Evolutionary conservation across 2,329 filamentous ascomycete genomes (phyloP).

Genomic region (Trichoderma brevicompactum): DNA sequence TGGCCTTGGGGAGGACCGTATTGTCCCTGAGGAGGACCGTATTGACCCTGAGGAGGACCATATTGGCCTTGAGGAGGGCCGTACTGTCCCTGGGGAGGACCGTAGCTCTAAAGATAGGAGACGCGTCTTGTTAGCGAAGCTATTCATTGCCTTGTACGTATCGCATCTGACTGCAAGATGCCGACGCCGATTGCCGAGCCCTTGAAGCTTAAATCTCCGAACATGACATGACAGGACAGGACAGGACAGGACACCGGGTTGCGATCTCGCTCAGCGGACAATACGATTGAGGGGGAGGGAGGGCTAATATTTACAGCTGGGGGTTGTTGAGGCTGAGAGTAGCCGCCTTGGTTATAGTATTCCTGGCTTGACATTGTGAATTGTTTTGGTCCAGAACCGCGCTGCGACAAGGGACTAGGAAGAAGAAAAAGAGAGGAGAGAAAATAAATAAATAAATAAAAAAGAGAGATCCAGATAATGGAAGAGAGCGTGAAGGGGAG

Average conservation of each 20-base stretch:
- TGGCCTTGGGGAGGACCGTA: constrained; percentile 41
- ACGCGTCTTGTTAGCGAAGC: constrained; percentile 18
- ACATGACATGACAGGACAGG: too few relatives aligned
- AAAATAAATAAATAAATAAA: not conserved
- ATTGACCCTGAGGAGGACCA: constrained; percentile 42
- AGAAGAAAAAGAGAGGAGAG: not conserved
- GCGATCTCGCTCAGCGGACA: too few relatives aligned
- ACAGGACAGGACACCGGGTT: too few relatives aligned
- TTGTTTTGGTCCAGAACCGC: constrained; percentile 3
- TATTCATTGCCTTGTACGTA: too few relatives aligned
- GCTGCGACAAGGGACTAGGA: not conserved
- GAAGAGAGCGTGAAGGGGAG: not conserved
- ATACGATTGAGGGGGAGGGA: not conserved
- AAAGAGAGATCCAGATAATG: not conserved
- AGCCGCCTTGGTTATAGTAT: constrained; percentile 44
- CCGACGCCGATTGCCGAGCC: not conserved
- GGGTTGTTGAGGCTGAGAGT: constrained; percentile 44
- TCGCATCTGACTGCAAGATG: constrained; percentile 2
- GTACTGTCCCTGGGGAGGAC: constrained; percentile 41
- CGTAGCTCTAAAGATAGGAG: constrained; percentile 37
- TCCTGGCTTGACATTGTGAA: constrained; percentile 47
- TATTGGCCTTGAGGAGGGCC: constrained; percentile 41
- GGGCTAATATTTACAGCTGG: constrained; percentile 42
- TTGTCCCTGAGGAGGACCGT: constrained; percentile 40
- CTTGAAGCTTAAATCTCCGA: too few relatives aligned